Evolutionary conservation across 2,329 filamentous ascomycete genomes (phyloP).

Genomic region (Talaromyces sp.): DNA sequence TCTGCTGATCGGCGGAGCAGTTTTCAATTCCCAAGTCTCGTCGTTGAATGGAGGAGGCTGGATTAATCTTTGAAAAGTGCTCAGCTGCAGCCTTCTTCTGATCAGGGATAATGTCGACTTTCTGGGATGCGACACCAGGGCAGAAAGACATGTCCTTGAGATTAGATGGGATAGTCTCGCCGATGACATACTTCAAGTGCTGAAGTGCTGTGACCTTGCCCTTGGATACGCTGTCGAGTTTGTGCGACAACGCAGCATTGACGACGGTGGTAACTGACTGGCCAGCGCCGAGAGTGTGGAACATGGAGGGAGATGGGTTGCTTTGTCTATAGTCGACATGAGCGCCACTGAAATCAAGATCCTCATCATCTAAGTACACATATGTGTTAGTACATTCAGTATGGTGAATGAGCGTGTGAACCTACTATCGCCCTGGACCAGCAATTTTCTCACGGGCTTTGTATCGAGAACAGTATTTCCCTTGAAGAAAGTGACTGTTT

Average conservation of each 20-base stretch:
- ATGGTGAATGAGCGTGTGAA: not conserved
- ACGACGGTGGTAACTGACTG: not conserved
- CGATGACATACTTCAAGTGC: not conserved
- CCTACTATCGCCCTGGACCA: not conserved
- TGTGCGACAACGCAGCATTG: not conserved
- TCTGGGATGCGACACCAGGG: not conserved
- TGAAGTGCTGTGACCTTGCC: not conserved
- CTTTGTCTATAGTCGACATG: not conserved
- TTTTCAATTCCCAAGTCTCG: not conserved
- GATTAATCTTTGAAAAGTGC: not conserved
- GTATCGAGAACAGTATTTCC: not conserved
- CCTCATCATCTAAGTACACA: not conserved
- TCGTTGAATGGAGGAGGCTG: not conserved
- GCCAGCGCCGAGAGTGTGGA: not conserved
- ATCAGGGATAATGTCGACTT: not conserved
- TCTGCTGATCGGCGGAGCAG: not conserved
- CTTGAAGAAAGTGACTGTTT: not conserved
- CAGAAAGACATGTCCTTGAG: not conserved
- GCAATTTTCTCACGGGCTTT: not conserved
- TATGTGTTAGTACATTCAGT: not conserved
- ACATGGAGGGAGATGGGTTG: not conserved
- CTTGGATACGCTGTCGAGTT: not conserved
- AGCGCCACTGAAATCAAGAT: not conserved
- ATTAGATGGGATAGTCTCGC: not conserved
- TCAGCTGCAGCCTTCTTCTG: not conserved